These are phyloP conservation scores for Citrus mangshanensis DNA, from an alignment of 345 rosid genomes.

Conservation along the genomic window DNA sequence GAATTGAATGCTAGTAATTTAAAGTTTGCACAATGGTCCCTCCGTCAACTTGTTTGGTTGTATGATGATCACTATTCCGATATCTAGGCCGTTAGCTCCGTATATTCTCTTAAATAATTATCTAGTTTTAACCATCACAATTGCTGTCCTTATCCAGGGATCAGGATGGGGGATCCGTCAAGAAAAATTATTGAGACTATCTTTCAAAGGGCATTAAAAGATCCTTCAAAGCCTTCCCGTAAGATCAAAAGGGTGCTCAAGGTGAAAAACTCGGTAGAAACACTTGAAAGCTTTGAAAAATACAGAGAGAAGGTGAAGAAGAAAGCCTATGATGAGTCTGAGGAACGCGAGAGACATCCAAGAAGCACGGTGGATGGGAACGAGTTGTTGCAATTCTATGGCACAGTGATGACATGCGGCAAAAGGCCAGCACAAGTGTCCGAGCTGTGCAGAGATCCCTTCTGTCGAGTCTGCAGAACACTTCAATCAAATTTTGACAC, in stretches of 20 bases:
- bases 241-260: conserved; percentile 40
- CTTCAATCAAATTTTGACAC: conserved; percentile 32
- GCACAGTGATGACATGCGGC: conserved; percentile 46
- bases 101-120: neutral
- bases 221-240: conserved; percentile 32
- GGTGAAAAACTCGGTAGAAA: conserved; percentile 40
- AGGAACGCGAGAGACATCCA: conserved; percentile 30
- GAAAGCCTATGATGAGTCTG: conserved; percentile 22
- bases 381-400: conserved; percentile 44
- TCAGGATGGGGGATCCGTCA: conserved; percentile 39
- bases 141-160: conserved; percentile 24
- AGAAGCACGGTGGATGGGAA: conserved; percentile 51
- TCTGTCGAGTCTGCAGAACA: conserved; percentile 41
- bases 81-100: neutral
- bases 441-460: conserved; percentile 34
- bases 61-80: neutral
- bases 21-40: neutral
- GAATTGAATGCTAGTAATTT: neutral
- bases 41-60: neutral
- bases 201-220: conserved; percentile 31
- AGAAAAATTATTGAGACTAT: conserved; percentile 48
- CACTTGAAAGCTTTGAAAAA: conserved; percentile 37
- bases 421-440: conserved; percentile 18
- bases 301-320: conserved; percentile 40
- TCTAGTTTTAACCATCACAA: neutral